Conservation (phyloP, 1,284 basidiomycete genomes). For the Erythrobasidium hasegawianum region DNA sequence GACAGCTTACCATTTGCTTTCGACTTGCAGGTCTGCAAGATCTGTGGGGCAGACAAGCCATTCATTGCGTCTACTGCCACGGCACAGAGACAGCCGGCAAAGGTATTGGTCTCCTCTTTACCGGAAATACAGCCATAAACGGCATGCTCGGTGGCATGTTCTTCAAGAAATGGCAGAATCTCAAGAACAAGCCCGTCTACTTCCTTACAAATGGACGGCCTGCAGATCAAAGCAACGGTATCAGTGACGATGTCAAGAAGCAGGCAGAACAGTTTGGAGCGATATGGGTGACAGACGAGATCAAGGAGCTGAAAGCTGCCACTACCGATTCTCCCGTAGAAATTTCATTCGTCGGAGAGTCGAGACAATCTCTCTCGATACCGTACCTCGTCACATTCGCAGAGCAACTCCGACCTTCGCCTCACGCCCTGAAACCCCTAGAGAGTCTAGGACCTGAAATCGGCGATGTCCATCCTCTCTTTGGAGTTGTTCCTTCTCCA, state of each 20-base stretch:
- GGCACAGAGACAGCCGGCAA: constrained; percentile 12
- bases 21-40: background rate
- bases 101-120: background rate
- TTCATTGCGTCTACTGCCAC: constrained; percentile 13
- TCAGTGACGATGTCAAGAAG: background rate
- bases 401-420: constrained; percentile 2
- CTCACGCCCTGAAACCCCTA: background rate
- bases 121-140: background rate
- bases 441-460: background rate
- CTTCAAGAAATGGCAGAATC: constrained; percentile 16
- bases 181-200: constrained; percentile 10
- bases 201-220: background rate
- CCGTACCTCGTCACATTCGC: constrained; percentile 6
- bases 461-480: constrained; percentile 3
- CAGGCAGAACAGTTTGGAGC: background rate
- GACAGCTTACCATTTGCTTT: background rate
- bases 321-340: background rate
- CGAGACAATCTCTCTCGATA: background rate
- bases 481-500: background rate
- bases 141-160: constrained; percentile 1
- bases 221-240: background rate
- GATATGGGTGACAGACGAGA: background rate
- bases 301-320: background rate
- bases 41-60: constrained; percentile 10
- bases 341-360: background rate